phyloP scores from a whole-genome alignment of 352 stramenopile genomes.

The Pelagophyceae sp. region DNA sequence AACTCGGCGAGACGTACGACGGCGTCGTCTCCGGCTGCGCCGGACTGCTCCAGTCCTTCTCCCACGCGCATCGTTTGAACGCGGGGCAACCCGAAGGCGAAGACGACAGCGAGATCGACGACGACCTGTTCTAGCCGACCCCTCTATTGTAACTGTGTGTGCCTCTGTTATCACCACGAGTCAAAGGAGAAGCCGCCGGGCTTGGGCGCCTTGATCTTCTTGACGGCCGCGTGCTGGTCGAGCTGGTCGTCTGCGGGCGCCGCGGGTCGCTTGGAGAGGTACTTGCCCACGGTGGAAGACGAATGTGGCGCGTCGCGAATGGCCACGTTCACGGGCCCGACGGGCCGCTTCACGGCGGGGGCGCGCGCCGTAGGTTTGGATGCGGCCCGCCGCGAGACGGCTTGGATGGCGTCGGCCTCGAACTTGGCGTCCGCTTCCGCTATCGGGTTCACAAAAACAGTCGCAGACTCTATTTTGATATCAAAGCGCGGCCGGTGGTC shows the following conservation, averaged over 20 bases:
- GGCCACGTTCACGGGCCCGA: neutral
- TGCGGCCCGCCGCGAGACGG: neutral
- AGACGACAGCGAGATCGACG: too few species aligned
- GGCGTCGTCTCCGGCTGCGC: neutral
- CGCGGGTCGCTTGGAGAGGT: neutral
- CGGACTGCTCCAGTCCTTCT: neutral
- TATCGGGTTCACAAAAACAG: conserved; percentile 78
- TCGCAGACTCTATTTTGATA: conserved; percentile 59
- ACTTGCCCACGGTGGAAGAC: neutral
- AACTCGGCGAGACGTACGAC: conserved; percentile 8
- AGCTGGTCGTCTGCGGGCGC: neutral
- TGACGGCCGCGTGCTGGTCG: neutral
- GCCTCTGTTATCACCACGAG: neutral
- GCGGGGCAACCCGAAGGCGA: too few species aligned
- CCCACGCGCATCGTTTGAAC: too few species aligned
- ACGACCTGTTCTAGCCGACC: too few species aligned
- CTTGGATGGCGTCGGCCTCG: neutral
- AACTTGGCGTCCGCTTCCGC: conserved; percentile 40
- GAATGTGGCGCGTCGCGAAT: neutral
- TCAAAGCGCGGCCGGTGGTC: conserved; percentile 55
- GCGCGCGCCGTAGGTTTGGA: neutral
- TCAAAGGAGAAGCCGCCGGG: neutral
- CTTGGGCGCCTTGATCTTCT: neutral
- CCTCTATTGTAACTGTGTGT: too few species aligned
- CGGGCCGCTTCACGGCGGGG: neutral